Percentiles rank a stretch among this genome's conserved stretches.
Conservation (phyloP, 225 moss, liverwort and hornwort genomes). For the Polytrichum commune region DNA sequence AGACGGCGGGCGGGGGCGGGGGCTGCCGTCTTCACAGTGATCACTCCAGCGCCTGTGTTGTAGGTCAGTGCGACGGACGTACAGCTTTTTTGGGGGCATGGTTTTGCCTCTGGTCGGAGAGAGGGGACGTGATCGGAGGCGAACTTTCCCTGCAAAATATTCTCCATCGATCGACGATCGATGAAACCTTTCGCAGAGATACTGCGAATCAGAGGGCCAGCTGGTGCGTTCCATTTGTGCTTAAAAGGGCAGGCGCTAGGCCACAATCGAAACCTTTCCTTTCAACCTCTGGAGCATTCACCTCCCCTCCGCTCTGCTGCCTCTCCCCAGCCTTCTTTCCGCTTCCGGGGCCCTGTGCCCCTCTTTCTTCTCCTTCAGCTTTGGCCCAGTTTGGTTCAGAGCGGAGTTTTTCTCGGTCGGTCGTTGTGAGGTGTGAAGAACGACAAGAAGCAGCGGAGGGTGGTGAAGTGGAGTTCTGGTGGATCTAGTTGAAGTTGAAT, state of each 20-base stretch:
- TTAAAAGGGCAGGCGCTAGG: slow-evolving; percentile 12
- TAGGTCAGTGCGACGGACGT: no score
- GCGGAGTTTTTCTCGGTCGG: no score
- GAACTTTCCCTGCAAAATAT: no score
- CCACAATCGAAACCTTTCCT: slow-evolving; percentile 14
- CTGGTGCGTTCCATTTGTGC: neutral
- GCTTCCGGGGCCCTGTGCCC: slow-evolving; percentile 15
- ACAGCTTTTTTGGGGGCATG: no score
- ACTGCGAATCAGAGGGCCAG: neutral
- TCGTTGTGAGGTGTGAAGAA: neutral
- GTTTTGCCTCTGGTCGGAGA: no score
- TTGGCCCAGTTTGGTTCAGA: no score
- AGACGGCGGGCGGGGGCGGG: no score
- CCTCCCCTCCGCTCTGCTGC: slow-evolving; percentile 12
- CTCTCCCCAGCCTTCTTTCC: slow-evolving; percentile 1
- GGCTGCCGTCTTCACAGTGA: no score
- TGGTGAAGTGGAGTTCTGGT: neutral
- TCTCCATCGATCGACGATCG: no score
- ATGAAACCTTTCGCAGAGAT: slow-evolving; percentile 15
- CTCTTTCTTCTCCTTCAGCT: slow-evolving; percentile 1
- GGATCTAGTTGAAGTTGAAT: neutral
- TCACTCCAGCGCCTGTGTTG: no score
- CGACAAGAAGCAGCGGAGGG: neutral
- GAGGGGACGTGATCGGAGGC: no score
- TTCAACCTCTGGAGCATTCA: neutral